A percentile compares a stretch with the other conserved stretches of the same genome.
phyloP scores from a whole-genome alignment of 2,329 filamentous ascomycete genomes.

The Cryphonectria parasitica region DNA sequence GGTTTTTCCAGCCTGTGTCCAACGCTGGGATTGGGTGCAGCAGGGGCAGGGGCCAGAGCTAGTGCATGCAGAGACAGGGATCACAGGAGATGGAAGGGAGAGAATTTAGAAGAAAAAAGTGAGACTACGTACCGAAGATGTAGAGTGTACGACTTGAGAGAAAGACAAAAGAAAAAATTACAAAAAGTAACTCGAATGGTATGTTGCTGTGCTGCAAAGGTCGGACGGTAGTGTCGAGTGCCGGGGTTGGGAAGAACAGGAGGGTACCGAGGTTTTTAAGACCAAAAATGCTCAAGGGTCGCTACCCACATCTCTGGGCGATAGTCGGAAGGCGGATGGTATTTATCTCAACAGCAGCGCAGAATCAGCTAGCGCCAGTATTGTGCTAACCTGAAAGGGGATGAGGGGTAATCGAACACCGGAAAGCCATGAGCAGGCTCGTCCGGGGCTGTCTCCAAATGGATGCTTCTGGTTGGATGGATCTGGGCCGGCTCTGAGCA shows the following conservation, averaged over 20 bases:
- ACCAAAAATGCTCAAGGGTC: constrained; percentile 36
- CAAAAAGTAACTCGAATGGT: background rate
- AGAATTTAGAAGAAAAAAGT: background rate
- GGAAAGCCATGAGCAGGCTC: constrained; percentile 2
- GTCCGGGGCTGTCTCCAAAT: background rate
- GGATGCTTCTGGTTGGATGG: constrained; percentile 7
- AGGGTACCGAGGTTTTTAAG: constrained; percentile 23
- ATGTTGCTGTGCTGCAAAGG: background rate
- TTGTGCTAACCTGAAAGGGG: constrained; percentile 14
- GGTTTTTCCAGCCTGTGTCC: constrained; percentile 25
- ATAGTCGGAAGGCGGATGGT: constrained; percentile 37
- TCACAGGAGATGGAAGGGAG: background rate
- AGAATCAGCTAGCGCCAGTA: constrained; percentile 29
- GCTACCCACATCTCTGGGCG: constrained; percentile 40
- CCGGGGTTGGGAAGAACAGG: background rate
- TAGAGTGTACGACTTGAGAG: background rate
- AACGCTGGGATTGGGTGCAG: constrained; percentile 18
- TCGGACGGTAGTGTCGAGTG: background rate
- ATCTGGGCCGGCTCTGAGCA: background rate
- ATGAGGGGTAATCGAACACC: constrained; percentile 13
- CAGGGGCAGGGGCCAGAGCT: background rate
- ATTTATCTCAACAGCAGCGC: constrained; percentile 41
- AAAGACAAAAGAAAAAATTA: background rate
- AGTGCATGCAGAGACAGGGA: constrained; percentile 13
- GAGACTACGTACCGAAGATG: background rate